phyloP scores from a whole-genome alignment of 257 asterid genomes.

The Gardenia jasminoides region DNA sequence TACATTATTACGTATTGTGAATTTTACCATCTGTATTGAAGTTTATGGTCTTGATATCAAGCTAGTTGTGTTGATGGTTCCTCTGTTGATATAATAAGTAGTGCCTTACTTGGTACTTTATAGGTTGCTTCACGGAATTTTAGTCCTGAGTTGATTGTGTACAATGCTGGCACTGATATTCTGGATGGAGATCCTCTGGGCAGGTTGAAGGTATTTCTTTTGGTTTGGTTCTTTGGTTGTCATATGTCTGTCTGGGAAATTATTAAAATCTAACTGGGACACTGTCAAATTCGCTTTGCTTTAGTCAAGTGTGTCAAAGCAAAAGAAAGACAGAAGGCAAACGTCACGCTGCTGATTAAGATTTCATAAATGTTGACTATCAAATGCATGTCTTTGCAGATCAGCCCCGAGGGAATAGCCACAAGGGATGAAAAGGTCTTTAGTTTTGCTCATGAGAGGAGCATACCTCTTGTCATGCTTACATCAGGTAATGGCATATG shows the following conservation, averaged over 20 bases:
- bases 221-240: not conserved
- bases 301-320: no score
- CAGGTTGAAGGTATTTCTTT: conserved; percentile 59
- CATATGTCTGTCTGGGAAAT: not conserved
- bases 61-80: not conserved
- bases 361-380: conserved; percentile 3
- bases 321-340: not conserved
- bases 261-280: not conserved
- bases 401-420: conserved; percentile 82
- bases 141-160: conserved; percentile 74
- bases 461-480: conserved; percentile 79
- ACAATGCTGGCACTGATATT: conserved; percentile 95
- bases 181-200: conserved; percentile 96
- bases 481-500: conserved; percentile 62
- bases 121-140: conserved; percentile 69
- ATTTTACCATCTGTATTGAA: not conserved
- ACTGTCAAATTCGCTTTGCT: not conserved
- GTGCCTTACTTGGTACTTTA: not conserved
- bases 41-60: not conserved
- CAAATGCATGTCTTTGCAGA: conserved; percentile 37
- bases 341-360: not conserved
- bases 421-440: conserved; percentile 83
- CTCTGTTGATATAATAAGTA: not conserved
- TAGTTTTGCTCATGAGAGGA: conserved; percentile 64
- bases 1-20: not conserved